A percentile compares a stretch with the other conserved stretches of the same genome.
Evolutionary conservation across 192 early-diverging fungal genomes (phyloP).

Genomic region (Umbelopsis sp.): DNA sequence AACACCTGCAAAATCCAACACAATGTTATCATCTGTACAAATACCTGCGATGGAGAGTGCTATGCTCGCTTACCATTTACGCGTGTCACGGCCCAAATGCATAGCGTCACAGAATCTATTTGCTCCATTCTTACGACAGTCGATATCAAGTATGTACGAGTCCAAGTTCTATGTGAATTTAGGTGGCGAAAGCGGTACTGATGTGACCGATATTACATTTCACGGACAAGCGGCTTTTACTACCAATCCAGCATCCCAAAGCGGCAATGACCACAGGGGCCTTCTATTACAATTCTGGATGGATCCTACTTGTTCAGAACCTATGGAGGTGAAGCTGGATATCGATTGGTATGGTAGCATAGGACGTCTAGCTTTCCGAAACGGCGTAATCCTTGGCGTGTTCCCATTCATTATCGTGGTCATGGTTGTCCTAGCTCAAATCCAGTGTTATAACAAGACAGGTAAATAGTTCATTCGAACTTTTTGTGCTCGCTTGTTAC

Average conservation of each 20-base stretch:
- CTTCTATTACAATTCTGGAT: slow-evolving; percentile 54
- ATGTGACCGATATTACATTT: slow-evolving; percentile 46
- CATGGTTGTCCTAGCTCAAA: slow-evolving; percentile 51
- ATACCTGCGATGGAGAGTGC: slow-evolving; percentile 55
- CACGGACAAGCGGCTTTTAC: slow-evolving; percentile 54
- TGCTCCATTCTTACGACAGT: slow-evolving; percentile 53
- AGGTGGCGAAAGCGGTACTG: slow-evolving; percentile 9
- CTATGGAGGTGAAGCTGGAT: slow-evolving; percentile 45
- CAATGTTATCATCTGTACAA: slow-evolving; percentile 42
- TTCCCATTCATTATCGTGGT: slow-evolving; percentile 67
- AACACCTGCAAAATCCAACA: slow-evolving; percentile 2
- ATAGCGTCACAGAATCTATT: slow-evolving; percentile 32
- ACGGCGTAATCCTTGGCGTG: slow-evolving; percentile 68
- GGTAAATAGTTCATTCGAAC: slow-evolving; percentile 11
- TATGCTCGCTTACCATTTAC: slow-evolving; percentile 52
- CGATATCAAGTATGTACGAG: slow-evolving; percentile 55
- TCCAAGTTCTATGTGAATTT: slow-evolving; percentile 56
- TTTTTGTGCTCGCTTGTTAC: too few relatives aligned
- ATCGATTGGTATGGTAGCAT: slow-evolving; percentile 74
- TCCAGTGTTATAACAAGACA: slow-evolving; percentile 39
- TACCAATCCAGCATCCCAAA: slow-evolving; percentile 12
- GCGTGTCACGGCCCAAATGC: slow-evolving; percentile 38
- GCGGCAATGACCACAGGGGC: slow-evolving; percentile 32
- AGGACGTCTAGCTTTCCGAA: slow-evolving; percentile 68
- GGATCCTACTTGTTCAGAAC: slow-evolving; percentile 49